Conservation (phyloP, 306 rosid species). For the Pyrus pyrifolia region DNA sequence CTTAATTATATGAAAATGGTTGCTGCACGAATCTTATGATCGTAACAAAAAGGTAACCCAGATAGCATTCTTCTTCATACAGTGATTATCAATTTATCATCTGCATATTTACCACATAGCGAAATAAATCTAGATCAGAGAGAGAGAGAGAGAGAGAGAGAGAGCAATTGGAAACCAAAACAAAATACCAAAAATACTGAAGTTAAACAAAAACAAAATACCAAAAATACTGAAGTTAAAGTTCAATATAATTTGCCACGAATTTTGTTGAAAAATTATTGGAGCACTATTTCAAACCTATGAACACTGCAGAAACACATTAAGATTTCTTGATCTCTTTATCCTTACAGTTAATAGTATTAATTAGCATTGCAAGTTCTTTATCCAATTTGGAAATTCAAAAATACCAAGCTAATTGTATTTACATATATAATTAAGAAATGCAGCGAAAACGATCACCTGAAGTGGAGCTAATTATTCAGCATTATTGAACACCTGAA, state of each 20-base stretch:
- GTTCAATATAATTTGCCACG: background rate
- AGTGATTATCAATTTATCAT: background rate
- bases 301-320: background rate
- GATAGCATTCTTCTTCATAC: background rate
- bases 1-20: background rate
- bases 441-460: background rate
- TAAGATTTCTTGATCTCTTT: background rate
- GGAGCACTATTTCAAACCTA: background rate
- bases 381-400: background rate
- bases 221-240: background rate
- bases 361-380: background rate
- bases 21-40: background rate
- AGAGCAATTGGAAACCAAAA: background rate
- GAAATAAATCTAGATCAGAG: background rate
- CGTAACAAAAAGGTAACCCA: background rate
- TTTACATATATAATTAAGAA: too few species aligned
- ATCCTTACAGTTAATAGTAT: background rate
- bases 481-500: background rate
- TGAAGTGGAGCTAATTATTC: background rate
- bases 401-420: background rate
- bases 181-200: background rate
- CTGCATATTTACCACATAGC: background rate
- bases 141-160: background rate
- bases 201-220: background rate
- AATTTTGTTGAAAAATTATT: background rate